Percentiles rank a stretch among this genome's conserved stretches.
phyloP scores from a whole-genome alignment of 2,329 filamentous ascomycete species.

The Pseudogymnoascus sp. region DNA sequence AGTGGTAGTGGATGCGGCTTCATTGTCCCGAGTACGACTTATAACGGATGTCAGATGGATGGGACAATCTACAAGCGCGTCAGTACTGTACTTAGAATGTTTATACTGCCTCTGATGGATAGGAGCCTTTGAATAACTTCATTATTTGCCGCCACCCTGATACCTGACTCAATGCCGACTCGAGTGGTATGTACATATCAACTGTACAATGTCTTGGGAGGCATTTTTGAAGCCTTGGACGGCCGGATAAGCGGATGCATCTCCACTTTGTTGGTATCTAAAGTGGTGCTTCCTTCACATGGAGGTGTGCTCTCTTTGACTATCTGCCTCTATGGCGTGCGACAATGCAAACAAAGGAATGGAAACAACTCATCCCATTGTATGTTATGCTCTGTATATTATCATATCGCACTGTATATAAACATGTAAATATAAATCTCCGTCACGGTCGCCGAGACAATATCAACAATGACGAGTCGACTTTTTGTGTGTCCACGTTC shows the following conservation, averaged over 20 bases:
- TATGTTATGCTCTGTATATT: not conserved
- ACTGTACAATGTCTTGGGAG: not conserved
- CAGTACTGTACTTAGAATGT: not conserved
- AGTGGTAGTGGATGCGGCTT: not conserved
- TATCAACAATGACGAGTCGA: constrained; percentile 4
- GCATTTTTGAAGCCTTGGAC: not conserved
- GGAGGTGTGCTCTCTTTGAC: not conserved
- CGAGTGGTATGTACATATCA: too few relatives aligned
- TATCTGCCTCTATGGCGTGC: not conserved
- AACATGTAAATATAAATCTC: not conserved
- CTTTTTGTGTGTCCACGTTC: not conserved
- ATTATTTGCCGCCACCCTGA: not conserved
- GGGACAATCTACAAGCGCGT: not conserved
- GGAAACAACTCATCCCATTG: not conserved
- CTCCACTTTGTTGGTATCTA: not conserved
- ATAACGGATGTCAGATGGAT: not conserved
- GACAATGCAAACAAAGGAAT: not conserved
- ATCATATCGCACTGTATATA: not conserved
- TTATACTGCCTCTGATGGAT: not conserved
- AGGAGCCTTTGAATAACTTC: not conserved
- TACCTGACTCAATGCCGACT: not conserved
- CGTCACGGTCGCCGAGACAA: constrained; percentile 1
- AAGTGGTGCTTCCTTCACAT: not conserved
- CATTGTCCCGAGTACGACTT: not conserved
- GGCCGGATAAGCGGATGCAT: constrained; percentile 3